Base-by-base conservation (phyloP, 2,329 filamentous ascomycete species). In the Diaporthe destruens region DNA sequence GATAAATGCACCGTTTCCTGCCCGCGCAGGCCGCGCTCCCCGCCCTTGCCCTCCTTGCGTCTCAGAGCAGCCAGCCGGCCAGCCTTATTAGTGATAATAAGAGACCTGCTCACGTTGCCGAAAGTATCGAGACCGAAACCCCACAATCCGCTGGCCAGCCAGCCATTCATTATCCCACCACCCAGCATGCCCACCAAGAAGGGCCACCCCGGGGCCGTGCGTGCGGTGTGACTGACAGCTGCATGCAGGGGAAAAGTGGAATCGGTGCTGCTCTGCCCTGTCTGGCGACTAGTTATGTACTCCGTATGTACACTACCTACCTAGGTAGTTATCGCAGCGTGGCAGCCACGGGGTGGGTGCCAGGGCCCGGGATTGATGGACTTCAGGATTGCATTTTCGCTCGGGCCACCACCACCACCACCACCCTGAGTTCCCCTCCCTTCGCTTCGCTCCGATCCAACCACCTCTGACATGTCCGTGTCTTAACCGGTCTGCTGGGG, bases 161-260 rank as follows among this genome's bases (percentile, higher is more conserved):
- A 23, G 11, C 12, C 36, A 7, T 16, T 9, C 39, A 8, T 32
- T 9, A 2, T 20, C 53, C 25, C 20, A 16, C 16, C 16, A 18
- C 14, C 3, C 25, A 5, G 11, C 5, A 29, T 25, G 49, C 29
- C 29, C 2, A 57, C 6, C 6, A 2, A 11, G 3, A n/a, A n/a
- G 20, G n/a, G 20, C n/a, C n/a, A n/a, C n/a, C n/a, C n/a, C n/a
- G 9, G 7, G 20, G 36, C 29, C 44, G 29, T 36, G 44, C 67
- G 42, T 53, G 67, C 44, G 29, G 42, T 42, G 42, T 61, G 32
- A 70, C 55, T 61, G 32, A 70, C 55, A 70, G 55, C 55, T 61
- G 55, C 32, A 70, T 61, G 67, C 67, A 53, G 44, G 42, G 44
- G 18, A 23, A 59, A 25, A 56, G 59, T 14, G 14, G 12, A 39